Evolutionary conservation across 192 early-diverging fungal genomes (phyloP).

Genomic region (Chytriomyces hyalinus): DNA sequence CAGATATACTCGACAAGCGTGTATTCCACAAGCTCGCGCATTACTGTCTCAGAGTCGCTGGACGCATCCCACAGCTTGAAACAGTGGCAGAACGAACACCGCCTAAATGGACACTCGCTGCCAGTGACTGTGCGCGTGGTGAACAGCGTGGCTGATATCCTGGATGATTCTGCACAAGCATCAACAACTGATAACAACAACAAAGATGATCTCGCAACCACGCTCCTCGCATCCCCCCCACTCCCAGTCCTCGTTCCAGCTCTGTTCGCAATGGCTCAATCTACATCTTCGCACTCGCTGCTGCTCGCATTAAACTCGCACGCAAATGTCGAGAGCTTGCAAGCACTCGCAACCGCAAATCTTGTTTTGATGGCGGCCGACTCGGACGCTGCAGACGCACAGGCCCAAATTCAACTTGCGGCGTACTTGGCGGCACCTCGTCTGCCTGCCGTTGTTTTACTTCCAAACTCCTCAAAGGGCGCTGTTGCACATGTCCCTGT

Average conservation of each 20-base stretch:
- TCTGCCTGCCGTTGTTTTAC: conserved; percentile 10
- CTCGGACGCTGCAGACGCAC: conserved; percentile 76
- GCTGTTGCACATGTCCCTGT: conserved; percentile 28
- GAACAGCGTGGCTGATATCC: no score
- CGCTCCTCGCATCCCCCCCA: not conserved
- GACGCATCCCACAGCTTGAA: no score
- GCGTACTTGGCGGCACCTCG: conserved; percentile 65
- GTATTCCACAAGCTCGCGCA: no score
- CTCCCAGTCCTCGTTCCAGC: not conserved
- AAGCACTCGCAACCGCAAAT: no score
- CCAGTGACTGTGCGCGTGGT: no score
- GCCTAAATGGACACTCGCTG: no score
- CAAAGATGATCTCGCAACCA: not conserved
- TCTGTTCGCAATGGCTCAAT: not conserved
- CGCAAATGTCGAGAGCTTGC: not conserved
- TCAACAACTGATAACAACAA: not conserved
- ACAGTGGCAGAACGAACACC: no score
- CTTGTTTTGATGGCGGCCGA: conserved; percentile 74
- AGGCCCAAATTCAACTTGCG: conserved; percentile 78
- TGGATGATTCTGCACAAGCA: not conserved
- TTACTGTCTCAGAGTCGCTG: no score
- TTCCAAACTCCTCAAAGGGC: not conserved
- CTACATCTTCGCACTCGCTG: not conserved
- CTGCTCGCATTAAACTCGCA: not conserved
- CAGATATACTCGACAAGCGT: no score